These are phyloP conservation scores for Pseudonectria buxi DNA, from an alignment of 2,329 filamentous ascomycete species.

Conservation along the genomic window DNA sequence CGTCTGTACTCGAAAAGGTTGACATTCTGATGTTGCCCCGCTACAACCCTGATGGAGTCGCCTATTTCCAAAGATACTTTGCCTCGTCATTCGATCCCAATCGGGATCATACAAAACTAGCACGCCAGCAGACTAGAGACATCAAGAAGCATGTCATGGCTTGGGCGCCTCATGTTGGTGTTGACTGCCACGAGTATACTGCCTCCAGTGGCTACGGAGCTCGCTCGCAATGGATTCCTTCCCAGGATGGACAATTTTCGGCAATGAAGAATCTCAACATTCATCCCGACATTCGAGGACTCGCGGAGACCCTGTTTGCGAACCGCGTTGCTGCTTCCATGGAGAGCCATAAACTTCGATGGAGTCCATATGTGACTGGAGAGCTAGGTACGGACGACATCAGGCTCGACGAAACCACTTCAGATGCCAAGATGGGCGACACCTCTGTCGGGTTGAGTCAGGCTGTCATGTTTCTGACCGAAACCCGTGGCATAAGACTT, in stretches of 20 bases:
- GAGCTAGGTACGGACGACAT: conserved; percentile 3
- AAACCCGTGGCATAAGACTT: conserved; percentile 25
- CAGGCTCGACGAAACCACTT: conserved; percentile 21
- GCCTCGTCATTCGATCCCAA: conserved; percentile 26
- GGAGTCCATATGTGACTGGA: conserved; percentile 24
- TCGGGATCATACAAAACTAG: conserved; percentile 27
- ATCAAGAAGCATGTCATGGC: conserved; percentile 23
- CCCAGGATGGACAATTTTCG: conserved; percentile 24
- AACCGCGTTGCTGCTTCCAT: conserved; percentile 22
- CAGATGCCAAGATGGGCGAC: conserved; percentile 25
- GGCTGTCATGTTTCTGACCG: conserved; percentile 23
- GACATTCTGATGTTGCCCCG: conserved; percentile 25
- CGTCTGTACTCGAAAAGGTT: conserved; percentile 18
- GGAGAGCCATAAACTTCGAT: conserved; percentile 21
- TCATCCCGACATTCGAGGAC: conserved; percentile 20
- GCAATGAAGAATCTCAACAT: conserved; percentile 30
- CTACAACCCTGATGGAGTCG: conserved; percentile 29
- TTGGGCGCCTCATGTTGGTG: conserved; percentile 23
- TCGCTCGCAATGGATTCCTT: conserved; percentile 16
- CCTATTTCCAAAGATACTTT: conserved; percentile 26
- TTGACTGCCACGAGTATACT: conserved; percentile 28
- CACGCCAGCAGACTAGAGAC: conserved; percentile 23
- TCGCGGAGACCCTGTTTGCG: conserved; percentile 24
- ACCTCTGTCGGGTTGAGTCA: conserved; percentile 24
- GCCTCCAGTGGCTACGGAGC: conserved; percentile 15